Evolutionary conservation across 306 rosid species (phyloP), one percentile per base, ranked within the genome.

Genomic region (Prinsepia uniflora): DNA sequence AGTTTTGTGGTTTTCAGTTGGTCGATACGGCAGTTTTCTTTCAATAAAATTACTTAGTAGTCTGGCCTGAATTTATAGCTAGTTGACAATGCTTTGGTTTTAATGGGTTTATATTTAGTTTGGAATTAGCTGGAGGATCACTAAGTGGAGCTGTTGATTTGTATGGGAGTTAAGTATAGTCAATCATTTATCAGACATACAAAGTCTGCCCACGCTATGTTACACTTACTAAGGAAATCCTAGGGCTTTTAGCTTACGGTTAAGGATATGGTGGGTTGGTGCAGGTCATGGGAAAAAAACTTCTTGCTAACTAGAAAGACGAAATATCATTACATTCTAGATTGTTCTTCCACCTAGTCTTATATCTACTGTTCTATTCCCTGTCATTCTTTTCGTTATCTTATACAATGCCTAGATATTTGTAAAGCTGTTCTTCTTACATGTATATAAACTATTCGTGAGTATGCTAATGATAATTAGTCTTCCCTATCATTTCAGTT

Each of bases 401-500:
- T 22, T 39, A 12, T 13, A 6, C n/a, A 62, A 50, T 10, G 44
- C 24, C n/a, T 30, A 4, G 8, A 11, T 12, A n/a, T 18, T 4
- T 61, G 22, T 39, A 61, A 15, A 61, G 22, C 5, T 49, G 2
- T 10, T 67, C 7, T 39, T 44, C 7, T n/a, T 9, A 20, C 55
- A 19, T 55, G 60, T 30, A 18, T 49, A 14, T 12, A 20, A 13
- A 2, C 22, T 19, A 41, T 54, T 8, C 22, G 10, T 14, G 52
- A 14, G 47, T 55, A 40, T 20, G 52, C 20, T 19, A 41, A 19
- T 42, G 54, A 15, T 70, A 54, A 56, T 43, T 39, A 43, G 11
- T 70, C 7, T 70, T 42, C 65, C 34, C 17, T 19, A 20, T 36
- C 71, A 43, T 79, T 75, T 81, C 86, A 89, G 85, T 77, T 56